phyloP scores from a whole-genome alignment of 163 green algal genomes.

The Trebouxiophyceae sp. region DNA sequence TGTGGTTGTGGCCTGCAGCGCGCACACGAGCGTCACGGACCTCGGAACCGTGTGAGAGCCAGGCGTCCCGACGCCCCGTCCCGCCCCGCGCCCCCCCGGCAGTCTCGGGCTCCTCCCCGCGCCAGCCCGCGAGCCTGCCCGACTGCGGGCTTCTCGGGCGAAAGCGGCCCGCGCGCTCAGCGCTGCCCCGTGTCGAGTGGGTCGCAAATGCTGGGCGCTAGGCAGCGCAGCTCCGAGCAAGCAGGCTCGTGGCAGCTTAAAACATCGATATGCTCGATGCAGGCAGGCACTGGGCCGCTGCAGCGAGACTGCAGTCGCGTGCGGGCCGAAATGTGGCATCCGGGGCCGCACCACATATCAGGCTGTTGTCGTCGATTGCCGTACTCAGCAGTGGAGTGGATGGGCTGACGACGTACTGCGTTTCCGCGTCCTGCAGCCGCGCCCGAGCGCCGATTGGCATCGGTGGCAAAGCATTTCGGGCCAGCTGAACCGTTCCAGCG shows the following conservation, averaged over 20 bases:
- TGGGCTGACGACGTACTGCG: conserved; percentile 19
- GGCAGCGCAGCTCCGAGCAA: neutral
- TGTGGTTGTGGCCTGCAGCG: conserved; percentile 53
- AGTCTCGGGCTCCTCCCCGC: too few species aligned
- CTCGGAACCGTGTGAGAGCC: too few species aligned
- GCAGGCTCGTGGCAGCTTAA: neutral
- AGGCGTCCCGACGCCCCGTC: too few species aligned
- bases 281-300: neutral
- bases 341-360: conserved; percentile 6
- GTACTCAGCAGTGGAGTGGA: conserved; percentile 62
- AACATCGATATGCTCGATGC: neutral
- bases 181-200: too few species aligned
- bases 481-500: too few species aligned
- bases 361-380: conserved; percentile 62
- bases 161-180: too few species aligned
- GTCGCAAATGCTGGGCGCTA: neutral
- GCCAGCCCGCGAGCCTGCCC: too few species aligned
- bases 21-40: too few species aligned
- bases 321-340: neutral
- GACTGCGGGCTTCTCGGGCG: too few species aligned
- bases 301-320: neutral
- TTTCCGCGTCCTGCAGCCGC: conserved; percentile 6
- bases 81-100: too few species aligned
- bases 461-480: too few species aligned
- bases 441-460: too few species aligned